These are phyloP conservation scores for Cercophora newfieldiana DNA, from an alignment of 495 filamentous ascomycete genomes.

Conservation along the genomic window DNA sequence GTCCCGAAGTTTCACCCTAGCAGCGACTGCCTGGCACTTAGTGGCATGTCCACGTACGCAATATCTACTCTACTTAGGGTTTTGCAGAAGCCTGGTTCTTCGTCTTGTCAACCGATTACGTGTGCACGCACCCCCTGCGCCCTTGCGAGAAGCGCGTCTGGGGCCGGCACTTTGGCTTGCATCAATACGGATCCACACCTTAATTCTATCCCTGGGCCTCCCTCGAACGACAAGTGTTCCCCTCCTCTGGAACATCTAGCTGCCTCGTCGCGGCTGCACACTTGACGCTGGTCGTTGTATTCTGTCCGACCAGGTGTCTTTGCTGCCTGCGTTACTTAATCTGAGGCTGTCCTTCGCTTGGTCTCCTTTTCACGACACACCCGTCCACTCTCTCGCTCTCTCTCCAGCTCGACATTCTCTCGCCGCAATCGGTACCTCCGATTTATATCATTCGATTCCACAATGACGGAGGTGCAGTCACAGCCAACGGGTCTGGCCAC, in stretches of 20 bases:
- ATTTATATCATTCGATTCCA: constrained; percentile 17
- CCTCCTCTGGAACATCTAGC: neutral
- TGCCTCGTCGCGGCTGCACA: constrained; percentile 18
- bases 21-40: neutral
- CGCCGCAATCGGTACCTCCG: constrained; percentile 7
- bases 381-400: neutral
- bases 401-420: neutral
- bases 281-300: constrained; percentile 20
- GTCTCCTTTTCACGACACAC: constrained; percentile 9
- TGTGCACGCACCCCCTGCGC: neutral
- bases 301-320: constrained; percentile 9
- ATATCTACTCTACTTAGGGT: neutral
- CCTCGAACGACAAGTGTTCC: neutral
- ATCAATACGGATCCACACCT: constrained; percentile 12
- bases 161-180: constrained; percentile 12
- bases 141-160: neutral
- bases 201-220: constrained; percentile 9
- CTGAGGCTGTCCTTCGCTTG: constrained; percentile 33
- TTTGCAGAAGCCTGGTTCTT: neutral
- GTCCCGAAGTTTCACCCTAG: constrained; percentile 6
- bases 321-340: constrained; percentile 10
- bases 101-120: neutral
- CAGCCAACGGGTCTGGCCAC: constrained; percentile 26
- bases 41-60: neutral
- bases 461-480: constrained; percentile 34